These are phyloP conservation scores for Penicillium steckii DNA, from an alignment of 495 filamentous ascomycete genomes.

Conservation along the genomic window DNA sequence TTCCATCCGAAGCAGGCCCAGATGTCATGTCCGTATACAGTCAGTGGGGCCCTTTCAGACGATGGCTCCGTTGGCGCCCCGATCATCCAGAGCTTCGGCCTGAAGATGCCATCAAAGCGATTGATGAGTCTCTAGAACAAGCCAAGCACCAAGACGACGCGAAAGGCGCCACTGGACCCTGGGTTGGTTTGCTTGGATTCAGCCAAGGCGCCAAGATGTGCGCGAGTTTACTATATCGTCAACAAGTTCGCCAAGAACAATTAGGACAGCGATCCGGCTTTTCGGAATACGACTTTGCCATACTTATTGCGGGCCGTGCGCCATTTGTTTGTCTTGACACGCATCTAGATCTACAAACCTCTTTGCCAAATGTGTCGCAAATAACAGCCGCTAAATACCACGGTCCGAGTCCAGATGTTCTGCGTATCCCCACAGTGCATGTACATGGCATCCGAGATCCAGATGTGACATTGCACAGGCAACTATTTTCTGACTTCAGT, in stretches of 20 bases:
- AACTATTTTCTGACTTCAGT: background rate
- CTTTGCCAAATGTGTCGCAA: background rate
- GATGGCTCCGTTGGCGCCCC: conserved; percentile 50
- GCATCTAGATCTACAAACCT: background rate
- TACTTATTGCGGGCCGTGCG: conserved; percentile 56
- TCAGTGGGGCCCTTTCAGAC: conserved; percentile 52
- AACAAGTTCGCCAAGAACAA: conserved; percentile 15
- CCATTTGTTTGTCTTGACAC: conserved; percentile 51
- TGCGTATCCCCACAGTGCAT: conserved; percentile 5
- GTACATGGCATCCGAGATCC: conserved; percentile 2
- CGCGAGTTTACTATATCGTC: conserved; percentile 38
- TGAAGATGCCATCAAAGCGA: background rate
- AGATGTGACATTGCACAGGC: background rate
- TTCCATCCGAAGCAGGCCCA: conserved; percentile 46
- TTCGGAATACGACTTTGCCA: conserved; percentile 19
- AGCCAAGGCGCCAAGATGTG: conserved; percentile 61
- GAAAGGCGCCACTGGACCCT: conserved; percentile 48
- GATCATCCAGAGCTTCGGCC: conserved; percentile 23
- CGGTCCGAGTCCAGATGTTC: background rate
- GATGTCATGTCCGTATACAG: conserved; percentile 54
- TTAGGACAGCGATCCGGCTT: background rate
- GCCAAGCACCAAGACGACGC: conserved; percentile 35
- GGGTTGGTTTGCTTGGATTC: conserved; percentile 57
- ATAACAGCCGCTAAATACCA: background rate
- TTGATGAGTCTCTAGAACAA: conserved; percentile 9